Evolutionary conservation across 176 grass and related monocot species (phyloP).

Genomic region (Musa schizocarpa): DNA sequence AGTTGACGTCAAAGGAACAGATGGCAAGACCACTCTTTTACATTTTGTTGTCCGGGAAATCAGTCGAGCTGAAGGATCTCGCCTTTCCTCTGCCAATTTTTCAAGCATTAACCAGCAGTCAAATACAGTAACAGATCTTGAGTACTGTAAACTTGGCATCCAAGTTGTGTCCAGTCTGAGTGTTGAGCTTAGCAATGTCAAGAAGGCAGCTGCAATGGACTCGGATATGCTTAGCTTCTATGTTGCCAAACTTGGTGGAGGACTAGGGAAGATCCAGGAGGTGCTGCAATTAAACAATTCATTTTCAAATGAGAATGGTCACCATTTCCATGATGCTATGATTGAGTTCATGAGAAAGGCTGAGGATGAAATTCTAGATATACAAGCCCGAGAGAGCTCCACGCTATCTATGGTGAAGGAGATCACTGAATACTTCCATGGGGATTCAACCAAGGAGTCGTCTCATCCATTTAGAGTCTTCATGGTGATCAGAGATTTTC

Average conservation of each 20-base stretch:
- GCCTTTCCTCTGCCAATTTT: not conserved
- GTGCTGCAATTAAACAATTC: conserved; percentile 7
- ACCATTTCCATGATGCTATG: conserved; percentile 1
- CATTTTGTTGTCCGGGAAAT: conserved; percentile 19
- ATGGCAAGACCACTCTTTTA: conserved; percentile 12
- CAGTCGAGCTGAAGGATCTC: conserved; percentile 3
- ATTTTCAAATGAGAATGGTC: not conserved
- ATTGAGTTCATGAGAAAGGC: conserved; percentile 3
- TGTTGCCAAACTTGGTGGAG: not conserved
- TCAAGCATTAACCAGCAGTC: not conserved
- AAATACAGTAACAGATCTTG: not conserved
- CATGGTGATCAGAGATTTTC: conserved; percentile 8
- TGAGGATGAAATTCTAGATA: conserved; percentile 4
- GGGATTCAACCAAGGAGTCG: conserved; percentile 10
- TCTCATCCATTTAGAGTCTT: conserved; percentile 18
- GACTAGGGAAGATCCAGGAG: conserved; percentile 11
- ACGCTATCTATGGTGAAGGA: conserved; percentile 4
- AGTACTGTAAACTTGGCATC: conserved; percentile 1
- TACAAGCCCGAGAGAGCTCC: conserved; percentile 10
- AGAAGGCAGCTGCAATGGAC: conserved; percentile 11
- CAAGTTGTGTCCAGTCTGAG: conserved; percentile 4
- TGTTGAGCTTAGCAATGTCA: conserved; percentile 15
- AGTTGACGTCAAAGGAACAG: conserved; percentile 15
- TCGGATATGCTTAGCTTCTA: conserved; percentile 1
- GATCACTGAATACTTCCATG: conserved; percentile 7